Evolutionary conservation across 371 early-diverging fungal species (phyloP).

Genomic region (Batkoa obscura): DNA sequence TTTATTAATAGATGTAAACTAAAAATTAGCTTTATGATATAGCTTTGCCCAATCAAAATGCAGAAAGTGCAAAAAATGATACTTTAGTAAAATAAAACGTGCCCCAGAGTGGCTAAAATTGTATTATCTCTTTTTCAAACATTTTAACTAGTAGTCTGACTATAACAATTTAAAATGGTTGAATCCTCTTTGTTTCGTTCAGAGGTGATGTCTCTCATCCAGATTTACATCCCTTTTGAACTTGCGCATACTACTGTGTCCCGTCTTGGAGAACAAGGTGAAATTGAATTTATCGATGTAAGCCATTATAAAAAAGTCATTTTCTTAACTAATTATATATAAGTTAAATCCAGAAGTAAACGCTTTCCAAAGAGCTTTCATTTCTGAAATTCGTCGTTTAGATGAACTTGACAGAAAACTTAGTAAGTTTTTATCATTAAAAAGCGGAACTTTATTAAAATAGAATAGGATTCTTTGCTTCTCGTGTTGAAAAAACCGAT

Average conservation of each 20-base stretch:
- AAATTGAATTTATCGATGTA: constrained; percentile 89
- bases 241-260: constrained; percentile 82
- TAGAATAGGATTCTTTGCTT: constrained; percentile 46
- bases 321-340: neutral
- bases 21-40: too few relatives aligned
- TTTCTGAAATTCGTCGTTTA: constrained; percentile 69
- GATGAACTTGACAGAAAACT: constrained; percentile 89
- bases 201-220: constrained; percentile 92
- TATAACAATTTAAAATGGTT: too few relatives aligned
- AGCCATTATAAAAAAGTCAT: constrained; percentile 4
- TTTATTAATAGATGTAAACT: too few relatives aligned
- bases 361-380: constrained; percentile 94
- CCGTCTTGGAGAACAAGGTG: constrained; percentile 90
- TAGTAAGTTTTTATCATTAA: constrained; percentile 28
- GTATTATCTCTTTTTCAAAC: too few relatives aligned
- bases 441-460: neutral
- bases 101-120: too few relatives aligned
- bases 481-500: constrained; percentile 61
- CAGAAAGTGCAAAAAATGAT: too few relatives aligned
- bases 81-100: too few relatives aligned
- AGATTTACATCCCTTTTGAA: constrained; percentile 92
- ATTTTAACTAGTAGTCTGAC: too few relatives aligned
- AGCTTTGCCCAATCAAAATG: too few relatives aligned
- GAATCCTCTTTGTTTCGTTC: constrained; percentile 60
- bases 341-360: constrained; percentile 83